Base-by-base conservation (phyloP, 1,284 basidiomycete species). In the Cutaneotrichosporon arboriforme region DNA sequence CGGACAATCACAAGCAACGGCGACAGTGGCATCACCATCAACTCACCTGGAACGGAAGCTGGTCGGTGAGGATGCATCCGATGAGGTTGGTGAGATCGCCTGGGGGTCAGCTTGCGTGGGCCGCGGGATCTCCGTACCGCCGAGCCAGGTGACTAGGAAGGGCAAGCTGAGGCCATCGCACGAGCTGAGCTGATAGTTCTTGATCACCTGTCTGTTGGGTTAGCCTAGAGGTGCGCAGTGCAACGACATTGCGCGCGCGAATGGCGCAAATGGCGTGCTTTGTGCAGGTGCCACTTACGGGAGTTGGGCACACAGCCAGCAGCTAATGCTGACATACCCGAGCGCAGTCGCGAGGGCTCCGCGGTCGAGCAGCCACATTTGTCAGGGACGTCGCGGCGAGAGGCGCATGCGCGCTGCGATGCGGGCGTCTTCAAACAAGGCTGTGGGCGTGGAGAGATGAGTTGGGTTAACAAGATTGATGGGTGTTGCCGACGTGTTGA, bases 31-130 rank as follows among this genome's bases (percentile, higher is more conserved):
- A 12, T 17, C 41, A 26, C 41, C 41, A 43, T 3, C 15, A 26
- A 68, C 81, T 64, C 69, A 88, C 90, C 76, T 93, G 91, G 74
- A 97, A 96, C 13, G 90, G 90, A n/a, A 96, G 80, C 67, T 96
- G 92, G 64, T 86, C 81, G 1, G 92, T 96, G 49, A 97, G 79
- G 57, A 96, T 74, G 72, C 92, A 94, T 13, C 90, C 77, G 61
- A 94, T 75, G 36, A 96, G 79, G 72, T 96, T 96, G 21, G 90
- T 90, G 33, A 86, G 76, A 74, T 96, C 92, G 51, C 92, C 90
- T 91, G 63, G 41, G 20, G 5, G 34, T 52, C 34, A 48, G 46
- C n/a, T 14, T n/a, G 22, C 34, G 7, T 15, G 3, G 22, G 17
- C 22, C n/a, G 21, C 13, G 26, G 26, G 26, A 31, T 31, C 26